phyloP scores from a whole-genome alignment of 2,329 filamentous ascomycete genomes.

The Rhinocladiella mackenziei region DNA sequence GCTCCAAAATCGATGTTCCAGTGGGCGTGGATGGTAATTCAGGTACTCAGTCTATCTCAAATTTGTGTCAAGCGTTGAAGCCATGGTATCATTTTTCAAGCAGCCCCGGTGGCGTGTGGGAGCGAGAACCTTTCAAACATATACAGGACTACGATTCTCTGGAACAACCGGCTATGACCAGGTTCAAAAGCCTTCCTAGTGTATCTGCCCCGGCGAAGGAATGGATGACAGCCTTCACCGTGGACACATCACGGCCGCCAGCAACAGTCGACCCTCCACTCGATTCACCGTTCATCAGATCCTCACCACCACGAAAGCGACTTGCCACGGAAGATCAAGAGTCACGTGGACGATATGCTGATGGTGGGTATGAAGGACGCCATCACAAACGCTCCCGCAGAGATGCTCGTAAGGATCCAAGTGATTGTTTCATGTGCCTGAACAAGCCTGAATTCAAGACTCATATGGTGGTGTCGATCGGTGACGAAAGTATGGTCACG shows the following conservation, averaged over 20 bases:
- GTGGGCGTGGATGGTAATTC: slow-evolving; percentile 47
- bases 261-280: slow-evolving; percentile 64
- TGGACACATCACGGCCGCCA: slow-evolving; percentile 61
- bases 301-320: slow-evolving; percentile 53
- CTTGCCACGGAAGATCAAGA: slow-evolving; percentile 40
- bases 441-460: slow-evolving; percentile 78
- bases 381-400: slow-evolving; percentile 45
- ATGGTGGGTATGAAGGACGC: slow-evolving; percentile 43
- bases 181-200: slow-evolving; percentile 84
- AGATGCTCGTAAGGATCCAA: slow-evolving; percentile 52
- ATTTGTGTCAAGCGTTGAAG: slow-evolving; percentile 72
- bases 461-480: slow-evolving; percentile 87
- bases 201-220: slow-evolving; percentile 73
- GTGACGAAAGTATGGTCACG: slow-evolving; percentile 80
- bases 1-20: slow-evolving; percentile 62
- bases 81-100: slow-evolving; percentile 87
- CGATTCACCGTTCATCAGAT: slow-evolving; percentile 60
- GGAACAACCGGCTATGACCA: slow-evolving; percentile 62
- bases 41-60: slow-evolving; percentile 66
- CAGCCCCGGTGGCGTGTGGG: slow-evolving; percentile 70
- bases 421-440: slow-evolving; percentile 91
- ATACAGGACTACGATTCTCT: slow-evolving; percentile 41
- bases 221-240: slow-evolving; percentile 57
- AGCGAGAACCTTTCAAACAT: slow-evolving; percentile 78
- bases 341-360: slow-evolving; percentile 14